phyloP scores from a whole-genome alignment of 2,329 filamentous ascomycete genomes.

The Lasiodiplodia theobromae region DNA sequence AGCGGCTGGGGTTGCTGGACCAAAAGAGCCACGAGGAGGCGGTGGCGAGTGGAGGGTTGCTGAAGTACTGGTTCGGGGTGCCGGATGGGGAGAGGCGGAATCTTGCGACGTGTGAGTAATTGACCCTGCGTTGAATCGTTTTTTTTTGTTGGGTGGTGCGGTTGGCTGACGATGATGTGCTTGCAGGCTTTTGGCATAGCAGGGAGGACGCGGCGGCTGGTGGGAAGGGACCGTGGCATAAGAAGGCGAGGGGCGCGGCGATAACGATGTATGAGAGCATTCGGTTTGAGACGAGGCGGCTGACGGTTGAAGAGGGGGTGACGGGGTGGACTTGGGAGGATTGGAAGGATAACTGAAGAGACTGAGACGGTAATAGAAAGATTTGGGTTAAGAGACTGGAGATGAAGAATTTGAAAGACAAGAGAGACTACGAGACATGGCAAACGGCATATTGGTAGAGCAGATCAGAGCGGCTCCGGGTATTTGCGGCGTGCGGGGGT shows the following conservation, averaged over 20 bases:
- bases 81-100: slow-evolving; percentile 75
- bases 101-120: slow-evolving; percentile 72
- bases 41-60: slow-evolving; percentile 76
- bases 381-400: not conserved
- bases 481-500: slow-evolving; percentile 7
- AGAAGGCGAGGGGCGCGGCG: slow-evolving; percentile 58
- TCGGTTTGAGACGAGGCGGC: slow-evolving; percentile 47
- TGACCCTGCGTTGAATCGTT: not conserved
- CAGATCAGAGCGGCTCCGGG: not conserved
- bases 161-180: slow-evolving; percentile 3
- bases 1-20: slow-evolving; percentile 75
- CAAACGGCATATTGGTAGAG: not conserved
- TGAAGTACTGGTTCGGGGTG: slow-evolving; percentile 92
- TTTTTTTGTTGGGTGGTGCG: not conserved
- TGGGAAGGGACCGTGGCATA: slow-evolving; percentile 64
- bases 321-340: slow-evolving; percentile 62
- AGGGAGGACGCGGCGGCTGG: slow-evolving; percentile 67
- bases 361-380: not conserved
- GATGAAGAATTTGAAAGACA: not conserved
- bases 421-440: not conserved
- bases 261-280: slow-evolving; percentile 54
- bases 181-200: slow-evolving; percentile 68
- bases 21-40: slow-evolving; percentile 82
- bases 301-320: slow-evolving; percentile 72
- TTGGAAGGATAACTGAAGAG: slow-evolving; percentile 32